These are phyloP conservation scores for Scleroderma bovista DNA, from an alignment of 768 basidiomycete species.

Conservation along the genomic window DNA sequence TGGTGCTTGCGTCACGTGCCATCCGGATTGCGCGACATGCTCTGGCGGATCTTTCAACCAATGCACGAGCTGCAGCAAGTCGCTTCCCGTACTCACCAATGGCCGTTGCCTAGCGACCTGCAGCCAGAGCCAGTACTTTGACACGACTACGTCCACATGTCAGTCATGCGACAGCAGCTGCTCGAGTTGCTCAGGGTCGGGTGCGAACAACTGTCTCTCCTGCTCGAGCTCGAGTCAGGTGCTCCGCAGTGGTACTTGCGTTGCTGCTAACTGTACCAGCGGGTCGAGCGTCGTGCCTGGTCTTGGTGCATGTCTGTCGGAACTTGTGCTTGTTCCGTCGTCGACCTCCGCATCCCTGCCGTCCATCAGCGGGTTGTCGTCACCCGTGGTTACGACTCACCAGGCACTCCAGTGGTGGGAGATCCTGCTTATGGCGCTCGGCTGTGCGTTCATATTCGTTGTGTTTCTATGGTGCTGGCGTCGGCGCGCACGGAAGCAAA, in stretches of 20 bases:
- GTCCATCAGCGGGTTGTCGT: conserved; percentile 49
- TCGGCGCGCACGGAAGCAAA: conserved; percentile 60
- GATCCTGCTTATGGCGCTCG: conserved; percentile 77
- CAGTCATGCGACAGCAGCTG: conserved; percentile 72
- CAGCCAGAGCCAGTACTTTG: conserved; percentile 66
- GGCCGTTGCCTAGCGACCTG: conserved; percentile 80
- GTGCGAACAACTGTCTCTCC: conserved; percentile 63
- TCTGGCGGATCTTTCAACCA: conserved; percentile 74
- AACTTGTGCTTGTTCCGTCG: conserved; percentile 53
- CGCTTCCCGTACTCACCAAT: conserved; percentile 64
- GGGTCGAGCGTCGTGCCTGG: conserved; percentile 55
- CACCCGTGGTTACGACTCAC: conserved; percentile 38
- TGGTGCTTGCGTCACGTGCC: conserved; percentile 68
- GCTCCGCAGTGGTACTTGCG: conserved; percentile 61
- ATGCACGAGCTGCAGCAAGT: conserved; percentile 65
- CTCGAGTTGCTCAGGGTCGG: conserved; percentile 69
- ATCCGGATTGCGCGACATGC: conserved; percentile 83
- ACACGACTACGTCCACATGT: conserved; percentile 57
- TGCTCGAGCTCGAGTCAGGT: conserved; percentile 61
- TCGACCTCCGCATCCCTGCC: conserved; percentile 38
- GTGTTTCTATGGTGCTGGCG: conserved; percentile 65
- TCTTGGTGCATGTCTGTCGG: conserved; percentile 76
- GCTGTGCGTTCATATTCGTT: conserved; percentile 74
- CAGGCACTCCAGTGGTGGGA: conserved; percentile 71
- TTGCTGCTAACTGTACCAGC: conserved; percentile 53